Conservation (phyloP, 306 rosid species). For the Vigna reflexopilosa region DNA sequence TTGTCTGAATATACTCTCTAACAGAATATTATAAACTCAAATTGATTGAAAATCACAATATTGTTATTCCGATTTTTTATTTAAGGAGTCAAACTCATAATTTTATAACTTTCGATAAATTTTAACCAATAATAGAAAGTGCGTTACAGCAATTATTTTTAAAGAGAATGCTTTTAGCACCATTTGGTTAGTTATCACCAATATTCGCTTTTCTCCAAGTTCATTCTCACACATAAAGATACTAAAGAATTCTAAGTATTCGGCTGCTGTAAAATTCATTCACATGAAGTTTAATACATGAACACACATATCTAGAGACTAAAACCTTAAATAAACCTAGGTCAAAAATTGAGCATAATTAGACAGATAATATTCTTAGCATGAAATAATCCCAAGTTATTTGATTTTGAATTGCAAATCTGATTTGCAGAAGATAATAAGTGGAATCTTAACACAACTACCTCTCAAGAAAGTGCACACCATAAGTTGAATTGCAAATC, state of each 20-base stretch:
- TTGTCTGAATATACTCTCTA: neutral
- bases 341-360: neutral
- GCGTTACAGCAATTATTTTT: no score
- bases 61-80: no score
- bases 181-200: constrained; percentile 8
- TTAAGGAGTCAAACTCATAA: neutral
- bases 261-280: neutral
- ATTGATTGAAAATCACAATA: neutral
- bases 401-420: no score
- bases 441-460: no score
- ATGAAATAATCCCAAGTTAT: no score
- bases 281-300: constrained; percentile 1
- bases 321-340: neutral
- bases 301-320: neutral
- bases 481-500: no score
- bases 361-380: neutral
- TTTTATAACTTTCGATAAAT: neutral
- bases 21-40: neutral
- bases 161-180: neutral
- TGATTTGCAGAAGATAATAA: no score
- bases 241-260: neutral
- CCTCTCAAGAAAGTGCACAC: no score
- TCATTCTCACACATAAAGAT: constrained; percentile 29
- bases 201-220: constrained; percentile 7
- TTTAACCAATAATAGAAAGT: no score